Evolutionary conservation across 495 filamentous ascomycete genomes (phyloP).

Genomic region (Daldinia vernicosa): DNA sequence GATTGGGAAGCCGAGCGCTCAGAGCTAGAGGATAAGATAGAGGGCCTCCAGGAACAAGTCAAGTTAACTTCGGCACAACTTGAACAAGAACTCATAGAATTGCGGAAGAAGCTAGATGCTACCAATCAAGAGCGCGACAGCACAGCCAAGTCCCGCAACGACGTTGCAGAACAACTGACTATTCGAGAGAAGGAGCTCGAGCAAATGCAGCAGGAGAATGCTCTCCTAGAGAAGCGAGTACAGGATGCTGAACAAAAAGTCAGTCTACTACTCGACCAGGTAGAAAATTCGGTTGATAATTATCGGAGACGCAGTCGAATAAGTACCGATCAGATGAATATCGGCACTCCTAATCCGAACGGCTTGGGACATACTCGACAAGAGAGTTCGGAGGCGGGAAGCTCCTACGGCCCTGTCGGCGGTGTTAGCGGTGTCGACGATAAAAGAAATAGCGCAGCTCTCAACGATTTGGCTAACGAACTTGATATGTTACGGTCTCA

Average conservation of each 20-base stretch:
- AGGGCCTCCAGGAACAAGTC: conserved; percentile 71
- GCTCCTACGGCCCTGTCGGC: conserved; percentile 51
- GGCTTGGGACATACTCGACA: conserved; percentile 63
- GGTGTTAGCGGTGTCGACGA: conserved; percentile 44
- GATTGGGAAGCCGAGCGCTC: conserved; percentile 84
- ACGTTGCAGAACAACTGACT: conserved; percentile 66
- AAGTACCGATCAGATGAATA: conserved; percentile 39
- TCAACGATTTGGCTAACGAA: conserved; percentile 91
- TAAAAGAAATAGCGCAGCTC: conserved; percentile 80
- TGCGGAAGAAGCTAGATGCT: conserved; percentile 72
- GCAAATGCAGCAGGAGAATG: conserved; percentile 82
- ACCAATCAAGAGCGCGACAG: conserved; percentile 74
- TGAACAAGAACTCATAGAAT: conserved; percentile 72
- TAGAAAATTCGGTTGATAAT: conserved; percentile 91
- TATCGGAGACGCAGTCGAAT: conserved; percentile 76
- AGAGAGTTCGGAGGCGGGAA: conserved; percentile 65
- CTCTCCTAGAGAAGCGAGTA: conserved; percentile 78
- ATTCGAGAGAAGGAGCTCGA: conserved; percentile 75
- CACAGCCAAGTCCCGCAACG: conserved; percentile 63
- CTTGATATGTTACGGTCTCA: conserved; percentile 87
- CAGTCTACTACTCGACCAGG: conserved; percentile 89
- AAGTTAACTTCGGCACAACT: conserved; percentile 70
- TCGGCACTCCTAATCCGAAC: conserved; percentile 45
- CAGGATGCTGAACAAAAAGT: conserved; percentile 93
- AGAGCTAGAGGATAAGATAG: conserved; percentile 70